phyloP scores from a whole-genome alignment of 2,329 filamentous ascomycete species.

The Apiospora sp. region DNA sequence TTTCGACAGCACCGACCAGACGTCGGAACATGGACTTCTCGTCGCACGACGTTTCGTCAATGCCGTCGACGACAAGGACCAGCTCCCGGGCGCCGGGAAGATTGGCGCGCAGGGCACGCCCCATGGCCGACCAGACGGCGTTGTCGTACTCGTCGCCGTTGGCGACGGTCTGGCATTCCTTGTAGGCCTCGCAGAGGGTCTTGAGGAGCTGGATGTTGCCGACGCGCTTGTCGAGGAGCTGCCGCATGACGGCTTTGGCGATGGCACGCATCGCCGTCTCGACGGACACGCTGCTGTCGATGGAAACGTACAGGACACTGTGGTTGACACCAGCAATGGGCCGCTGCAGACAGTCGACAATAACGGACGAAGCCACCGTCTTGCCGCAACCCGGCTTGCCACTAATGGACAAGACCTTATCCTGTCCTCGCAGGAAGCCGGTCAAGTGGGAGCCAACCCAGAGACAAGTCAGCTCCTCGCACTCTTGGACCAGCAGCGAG shows the following conservation, averaged over 20 bases:
- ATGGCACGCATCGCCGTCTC: conserved; percentile 33
- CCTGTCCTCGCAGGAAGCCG: conserved; percentile 32
- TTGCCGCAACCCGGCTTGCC: conserved; percentile 49
- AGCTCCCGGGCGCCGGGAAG: conserved; percentile 44
- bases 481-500: conserved; percentile 33
- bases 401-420: conserved; percentile 30
- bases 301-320: conserved; percentile 46
- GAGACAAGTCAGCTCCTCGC: conserved; percentile 37
- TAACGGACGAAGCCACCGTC: conserved; percentile 47
- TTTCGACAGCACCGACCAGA: conserved; percentile 36
- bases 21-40: conserved; percentile 40
- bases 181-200: conserved; percentile 42
- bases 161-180: conserved; percentile 36
- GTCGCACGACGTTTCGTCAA: conserved; percentile 45
- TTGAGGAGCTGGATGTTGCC: conserved; percentile 48
- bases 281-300: conserved; percentile 32
- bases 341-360: conserved; percentile 48
- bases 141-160: conserved; percentile 43
- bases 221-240: conserved; percentile 48
- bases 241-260: conserved; percentile 45
- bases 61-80: conserved; percentile 47
- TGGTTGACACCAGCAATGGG: conserved; percentile 45
- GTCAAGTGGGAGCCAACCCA: conserved; percentile 34
- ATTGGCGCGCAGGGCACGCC: conserved; percentile 39
- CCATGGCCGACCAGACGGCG: conserved; percentile 45